These are phyloP conservation scores for Boechera divaricarpa DNA, from an alignment of 345 rosid species.

Conservation along the genomic window DNA sequence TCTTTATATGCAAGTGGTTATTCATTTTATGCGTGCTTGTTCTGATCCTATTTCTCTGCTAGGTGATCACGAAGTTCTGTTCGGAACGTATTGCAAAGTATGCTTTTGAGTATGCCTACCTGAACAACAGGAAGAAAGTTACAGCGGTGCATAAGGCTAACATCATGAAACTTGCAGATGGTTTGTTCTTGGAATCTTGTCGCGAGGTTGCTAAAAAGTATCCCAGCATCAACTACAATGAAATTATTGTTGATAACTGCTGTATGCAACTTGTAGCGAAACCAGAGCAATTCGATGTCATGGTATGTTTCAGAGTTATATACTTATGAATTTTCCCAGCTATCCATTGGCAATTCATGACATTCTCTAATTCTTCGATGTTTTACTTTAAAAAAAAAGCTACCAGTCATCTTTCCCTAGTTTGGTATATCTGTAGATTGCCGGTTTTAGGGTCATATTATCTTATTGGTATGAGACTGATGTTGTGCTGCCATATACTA, in stretches of 20 bases:
- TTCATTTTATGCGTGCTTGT: neutral
- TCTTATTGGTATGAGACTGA: neutral
- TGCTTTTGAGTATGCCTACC: slow-evolving; percentile 97
- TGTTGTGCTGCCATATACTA: too few relatives aligned
- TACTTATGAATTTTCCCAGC: neutral
- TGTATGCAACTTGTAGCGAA: slow-evolving; percentile 99
- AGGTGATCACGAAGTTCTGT: slow-evolving; percentile 99
- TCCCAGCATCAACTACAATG: slow-evolving; percentile 88
- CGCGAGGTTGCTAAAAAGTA: slow-evolving; percentile 89
- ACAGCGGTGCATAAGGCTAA: slow-evolving; percentile 98
- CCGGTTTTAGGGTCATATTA: neutral
- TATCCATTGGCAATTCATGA: neutral
- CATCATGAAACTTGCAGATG: slow-evolving; percentile 99
- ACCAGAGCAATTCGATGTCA: slow-evolving; percentile 98
- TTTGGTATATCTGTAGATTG: neutral
- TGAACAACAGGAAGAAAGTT: slow-evolving; percentile 94
- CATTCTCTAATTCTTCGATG: neutral
- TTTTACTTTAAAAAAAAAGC: neutral
- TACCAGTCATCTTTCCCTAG: neutral
- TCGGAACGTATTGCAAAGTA: slow-evolving; percentile 96
- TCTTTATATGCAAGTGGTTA: neutral
- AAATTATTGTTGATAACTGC: slow-evolving; percentile 95
- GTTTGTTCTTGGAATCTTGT: slow-evolving; percentile 94
- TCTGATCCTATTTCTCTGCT: slow-evolving; percentile 47
- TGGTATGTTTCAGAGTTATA: slow-evolving; percentile 58